phyloP scores from a whole-genome alignment of 2,329 filamentous ascomycete species.

The Aspergillus fischeri region DNA sequence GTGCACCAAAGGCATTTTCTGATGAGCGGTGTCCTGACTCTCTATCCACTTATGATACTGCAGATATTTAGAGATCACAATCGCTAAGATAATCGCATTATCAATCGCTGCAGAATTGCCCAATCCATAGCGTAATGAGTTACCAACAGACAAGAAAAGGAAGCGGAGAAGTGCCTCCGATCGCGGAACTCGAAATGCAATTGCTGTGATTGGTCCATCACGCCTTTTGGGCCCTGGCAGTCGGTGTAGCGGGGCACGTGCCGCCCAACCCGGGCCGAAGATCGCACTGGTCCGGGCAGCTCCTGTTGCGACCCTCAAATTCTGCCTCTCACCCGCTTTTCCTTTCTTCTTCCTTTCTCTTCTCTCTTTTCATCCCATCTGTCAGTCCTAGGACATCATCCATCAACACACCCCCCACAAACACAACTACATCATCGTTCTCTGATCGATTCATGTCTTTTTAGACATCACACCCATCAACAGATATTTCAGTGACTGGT shows the following conservation, averaged over 20 bases:
- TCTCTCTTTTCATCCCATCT: conserved; percentile 7
- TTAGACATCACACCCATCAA: conserved; percentile 16
- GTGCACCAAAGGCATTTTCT: too few species aligned
- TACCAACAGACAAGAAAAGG: background rate
- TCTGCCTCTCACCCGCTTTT: conserved; percentile 7
- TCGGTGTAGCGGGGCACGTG: conserved; percentile 29
- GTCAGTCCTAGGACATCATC: background rate
- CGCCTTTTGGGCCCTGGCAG: background rate
- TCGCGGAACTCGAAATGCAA: conserved; percentile 13
- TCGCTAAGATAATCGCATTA: background rate
- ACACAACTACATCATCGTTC: conserved; percentile 1
- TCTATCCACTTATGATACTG: background rate
- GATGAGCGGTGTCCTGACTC: too few species aligned
- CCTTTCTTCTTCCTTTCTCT: conserved; percentile 9
- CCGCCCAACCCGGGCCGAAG: conserved; percentile 19
- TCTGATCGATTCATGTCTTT: conserved; percentile 21
- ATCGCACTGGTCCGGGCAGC: conserved; percentile 9
- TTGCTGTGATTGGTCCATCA: conserved; percentile 22
- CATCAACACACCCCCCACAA: conserved; percentile 6
- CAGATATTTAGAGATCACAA: background rate
- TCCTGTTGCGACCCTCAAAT: background rate
- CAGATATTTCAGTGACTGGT: conserved; percentile 28
- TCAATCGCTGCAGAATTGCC: background rate
- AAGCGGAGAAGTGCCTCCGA: conserved; percentile 7
- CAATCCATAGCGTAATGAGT: background rate